Conservation (phyloP, 129 eudicot species). For the Logfia minima region DNA sequence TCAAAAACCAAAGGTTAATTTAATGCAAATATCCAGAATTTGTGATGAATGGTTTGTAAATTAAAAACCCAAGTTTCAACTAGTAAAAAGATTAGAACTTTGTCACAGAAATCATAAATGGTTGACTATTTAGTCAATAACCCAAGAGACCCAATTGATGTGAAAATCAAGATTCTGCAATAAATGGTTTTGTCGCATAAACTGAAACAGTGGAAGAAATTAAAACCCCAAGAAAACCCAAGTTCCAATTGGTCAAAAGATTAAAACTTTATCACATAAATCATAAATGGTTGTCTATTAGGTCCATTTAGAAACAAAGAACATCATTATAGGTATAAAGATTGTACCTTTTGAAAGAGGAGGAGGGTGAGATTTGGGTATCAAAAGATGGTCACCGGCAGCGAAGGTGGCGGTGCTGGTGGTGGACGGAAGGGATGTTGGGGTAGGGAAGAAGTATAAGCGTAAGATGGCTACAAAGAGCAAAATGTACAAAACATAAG, state of each 20-base stretch:
- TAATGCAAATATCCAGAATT: constrained; percentile 8
- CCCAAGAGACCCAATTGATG: constrained; percentile 15
- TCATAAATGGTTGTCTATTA: constrained; percentile 2
- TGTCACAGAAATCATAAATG: neutral
- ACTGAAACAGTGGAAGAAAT: constrained; percentile 15
- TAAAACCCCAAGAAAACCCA: constrained; percentile 17
- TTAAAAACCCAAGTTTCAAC: constrained; percentile 5
- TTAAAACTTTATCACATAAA: constrained; percentile 18
- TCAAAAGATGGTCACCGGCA: constrained; percentile 15
- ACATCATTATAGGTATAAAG: constrained; percentile 9
- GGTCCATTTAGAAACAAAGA: constrained; percentile 5
- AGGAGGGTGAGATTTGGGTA: constrained; percentile 25
- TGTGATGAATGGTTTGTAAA: constrained; percentile 1
- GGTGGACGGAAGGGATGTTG: constrained; percentile 35
- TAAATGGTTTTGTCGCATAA: constrained; percentile 9
- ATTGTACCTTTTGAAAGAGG: constrained; percentile 51
- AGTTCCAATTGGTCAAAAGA: constrained; percentile 14
- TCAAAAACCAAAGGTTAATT: neutral
- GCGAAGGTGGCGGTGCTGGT: constrained; percentile 28
- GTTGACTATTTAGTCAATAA: constrained; percentile 10
- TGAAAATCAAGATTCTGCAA: neutral
- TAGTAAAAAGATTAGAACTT: constrained; percentile 10
- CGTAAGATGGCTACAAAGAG: constrained; percentile 52
- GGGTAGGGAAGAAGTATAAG: constrained; percentile 51
- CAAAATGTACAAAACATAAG: constrained; percentile 52